phyloP scores from a whole-genome alignment of 2,329 filamentous ascomycete species.

The Dothistroma septosporum region DNA sequence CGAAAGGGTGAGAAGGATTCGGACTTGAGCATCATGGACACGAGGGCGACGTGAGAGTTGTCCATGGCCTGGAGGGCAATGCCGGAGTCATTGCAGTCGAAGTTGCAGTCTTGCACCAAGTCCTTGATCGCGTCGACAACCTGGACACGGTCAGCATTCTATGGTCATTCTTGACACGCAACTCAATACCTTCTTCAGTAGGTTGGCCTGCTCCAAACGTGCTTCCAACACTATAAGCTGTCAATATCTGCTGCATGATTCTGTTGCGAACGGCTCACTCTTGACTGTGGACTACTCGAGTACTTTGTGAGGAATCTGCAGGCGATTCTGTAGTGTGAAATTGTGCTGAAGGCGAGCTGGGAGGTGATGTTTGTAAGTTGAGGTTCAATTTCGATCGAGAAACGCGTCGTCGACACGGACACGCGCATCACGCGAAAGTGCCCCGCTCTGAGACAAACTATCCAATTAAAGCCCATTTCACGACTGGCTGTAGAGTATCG shows the following conservation, averaged over 20 bases:
- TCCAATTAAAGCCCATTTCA: too few species aligned
- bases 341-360: too few species aligned
- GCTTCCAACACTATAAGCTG: slow-evolving; percentile 76
- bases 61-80: slow-evolving; percentile 99
- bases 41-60: slow-evolving; percentile 97
- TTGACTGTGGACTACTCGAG: slow-evolving; percentile 1
- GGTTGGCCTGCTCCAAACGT: slow-evolving; percentile 86
- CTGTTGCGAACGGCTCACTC: slow-evolving; percentile 6
- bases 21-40: slow-evolving; percentile 97
- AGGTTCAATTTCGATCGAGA: too few species aligned
- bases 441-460: too few species aligned
- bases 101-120: slow-evolving; percentile 99
- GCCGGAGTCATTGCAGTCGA: slow-evolving; percentile 99
- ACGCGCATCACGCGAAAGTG: too few species aligned
- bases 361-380: too few species aligned
- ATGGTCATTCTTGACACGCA: not conserved
- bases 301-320: not conserved
- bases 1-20: slow-evolving; percentile 93
- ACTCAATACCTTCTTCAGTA: slow-evolving; percentile 83
- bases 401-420: too few species aligned
- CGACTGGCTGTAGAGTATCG: too few species aligned
- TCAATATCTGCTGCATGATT: slow-evolving; percentile 14
- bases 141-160: slow-evolving; percentile 44
- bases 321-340: too few species aligned
- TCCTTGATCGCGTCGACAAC: slow-evolving; percentile 99